phyloP scores from a whole-genome alignment of 306 rosid genomes.

The Alnus rubra region DNA sequence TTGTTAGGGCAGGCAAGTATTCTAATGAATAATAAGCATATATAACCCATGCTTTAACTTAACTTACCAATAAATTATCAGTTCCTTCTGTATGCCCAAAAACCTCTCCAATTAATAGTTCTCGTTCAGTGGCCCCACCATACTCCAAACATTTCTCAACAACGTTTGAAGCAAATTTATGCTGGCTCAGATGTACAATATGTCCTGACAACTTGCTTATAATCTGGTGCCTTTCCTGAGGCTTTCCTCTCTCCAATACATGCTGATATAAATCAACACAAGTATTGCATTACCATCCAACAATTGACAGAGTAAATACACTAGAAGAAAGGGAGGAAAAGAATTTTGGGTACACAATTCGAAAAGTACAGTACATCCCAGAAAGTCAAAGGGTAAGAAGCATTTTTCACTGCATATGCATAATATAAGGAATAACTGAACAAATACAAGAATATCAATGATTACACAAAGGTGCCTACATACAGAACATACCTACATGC shows the following conservation, averaged over 20 bases:
- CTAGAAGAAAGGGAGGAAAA: not conserved
- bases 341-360: not conserved
- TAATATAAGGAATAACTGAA: not conserved
- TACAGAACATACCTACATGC: not conserved
- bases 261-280: slow-evolving; percentile 48
- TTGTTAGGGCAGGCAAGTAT: not conserved
- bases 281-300: slow-evolving; percentile 14
- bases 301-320: slow-evolving; percentile 15
- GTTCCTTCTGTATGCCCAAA: slow-evolving; percentile 42
- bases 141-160: slow-evolving; percentile 50
- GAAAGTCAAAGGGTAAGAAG: not conserved
- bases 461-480: not conserved
- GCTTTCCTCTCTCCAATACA: slow-evolving; percentile 75
- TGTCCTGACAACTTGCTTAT: slow-evolving; percentile 63
- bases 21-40: not conserved
- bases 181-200: slow-evolving; percentile 66
- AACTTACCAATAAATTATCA: slow-evolving; percentile 46
- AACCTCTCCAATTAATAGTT: slow-evolving; percentile 37
- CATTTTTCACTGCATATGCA: not conserved
- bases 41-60: slow-evolving; percentile 5
- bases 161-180: slow-evolving; percentile 53
- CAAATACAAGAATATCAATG: not conserved
- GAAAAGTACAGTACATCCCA: slow-evolving; percentile 6
- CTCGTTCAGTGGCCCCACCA: slow-evolving; percentile 36
- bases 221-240: slow-evolving; percentile 70